Conservation (phyloP, 108 stramenopile species). For the Stephanodiscus minutulus region DNA sequence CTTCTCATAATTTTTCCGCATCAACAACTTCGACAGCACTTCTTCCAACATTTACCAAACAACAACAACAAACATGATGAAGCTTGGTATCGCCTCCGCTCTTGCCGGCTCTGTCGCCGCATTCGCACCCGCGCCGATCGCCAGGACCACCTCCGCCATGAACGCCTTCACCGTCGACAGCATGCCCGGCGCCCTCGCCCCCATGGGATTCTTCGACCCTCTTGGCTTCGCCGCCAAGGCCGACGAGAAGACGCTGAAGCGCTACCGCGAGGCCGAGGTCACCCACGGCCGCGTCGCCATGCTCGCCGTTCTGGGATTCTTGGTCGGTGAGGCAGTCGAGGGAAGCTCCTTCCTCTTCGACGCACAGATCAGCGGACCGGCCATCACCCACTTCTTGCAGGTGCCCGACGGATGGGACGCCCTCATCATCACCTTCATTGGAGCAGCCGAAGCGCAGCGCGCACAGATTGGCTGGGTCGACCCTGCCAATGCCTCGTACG, state of each 20-base stretch:
- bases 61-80: conserved; percentile 23
- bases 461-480: conserved; percentile 73
- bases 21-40: too few species aligned
- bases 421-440: conserved; percentile 65
- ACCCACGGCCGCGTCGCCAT: conserved; percentile 83
- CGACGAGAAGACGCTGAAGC: conserved; percentile 68
- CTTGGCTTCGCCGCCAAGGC: conserved; percentile 69
- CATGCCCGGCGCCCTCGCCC: conserved; percentile 39
- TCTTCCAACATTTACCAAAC: too few species aligned
- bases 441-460: conserved; percentile 33
- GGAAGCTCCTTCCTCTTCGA: conserved; percentile 80
- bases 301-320: conserved; percentile 38
- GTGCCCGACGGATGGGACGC: conserved; percentile 69
- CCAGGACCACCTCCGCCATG: conserved; percentile 12
- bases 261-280: conserved; percentile 90
- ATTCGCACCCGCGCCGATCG: conserved; percentile 15
- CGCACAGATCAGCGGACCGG: conserved; percentile 80
- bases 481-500: conserved; percentile 58
- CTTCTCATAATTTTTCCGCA: too few species aligned
- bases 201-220: conserved; percentile 48
- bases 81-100: conserved; percentile 22
- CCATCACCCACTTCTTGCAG: conserved; percentile 88
- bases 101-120: conserved; percentile 37
- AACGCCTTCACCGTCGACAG: conserved; percentile 22
- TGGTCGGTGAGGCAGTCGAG: conserved; percentile 76